Evolutionary conservation across 2,329 filamentous ascomycete genomes (phyloP).

Genomic region (Aureobasidium sp.): DNA sequence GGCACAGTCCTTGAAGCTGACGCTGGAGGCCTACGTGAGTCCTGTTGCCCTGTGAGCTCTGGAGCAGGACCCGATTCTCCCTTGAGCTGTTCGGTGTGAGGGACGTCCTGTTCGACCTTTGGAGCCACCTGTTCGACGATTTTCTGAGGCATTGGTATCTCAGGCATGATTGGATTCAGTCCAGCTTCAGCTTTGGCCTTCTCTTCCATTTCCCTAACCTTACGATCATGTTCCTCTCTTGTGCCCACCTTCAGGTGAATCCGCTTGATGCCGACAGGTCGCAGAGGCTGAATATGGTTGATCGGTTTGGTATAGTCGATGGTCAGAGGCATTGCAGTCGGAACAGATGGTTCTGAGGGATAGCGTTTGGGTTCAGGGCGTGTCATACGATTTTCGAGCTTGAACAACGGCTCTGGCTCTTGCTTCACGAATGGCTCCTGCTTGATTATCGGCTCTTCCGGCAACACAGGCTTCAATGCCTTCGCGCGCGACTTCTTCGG

Average conservation of each 20-base stretch:
- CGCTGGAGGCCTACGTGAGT: not conserved
- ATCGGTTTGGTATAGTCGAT: slow-evolving; percentile 11
- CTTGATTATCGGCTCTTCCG: not conserved
- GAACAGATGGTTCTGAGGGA: not conserved
- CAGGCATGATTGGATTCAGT: not conserved
- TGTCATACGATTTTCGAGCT: not conserved
- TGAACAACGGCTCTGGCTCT: not conserved
- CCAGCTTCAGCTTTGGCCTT: slow-evolving; percentile 28
- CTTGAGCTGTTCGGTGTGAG: fast-evolving
- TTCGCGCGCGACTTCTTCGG: not conserved
- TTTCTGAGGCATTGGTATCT: not conserved
- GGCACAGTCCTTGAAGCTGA: not conserved
- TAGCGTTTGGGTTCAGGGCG: not conserved
- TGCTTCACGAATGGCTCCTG: not conserved
- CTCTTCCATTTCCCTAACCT: slow-evolving; percentile 36
- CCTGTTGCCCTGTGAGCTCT: not conserved
- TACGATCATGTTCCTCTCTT: slow-evolving; percentile 48
- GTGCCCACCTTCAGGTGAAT: slow-evolving; percentile 54
- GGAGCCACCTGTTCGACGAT: not conserved
- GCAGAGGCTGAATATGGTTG: slow-evolving; percentile 13
- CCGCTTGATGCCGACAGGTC: slow-evolving; percentile 33
- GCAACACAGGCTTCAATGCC: not conserved
- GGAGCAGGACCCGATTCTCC: not conserved
- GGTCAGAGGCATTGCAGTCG: slow-evolving; percentile 8
- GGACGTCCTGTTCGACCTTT: not conserved